These are phyloP conservation scores for Ceratonia siliqua DNA, from an alignment of 306 rosid species.

Conservation along the genomic window DNA sequence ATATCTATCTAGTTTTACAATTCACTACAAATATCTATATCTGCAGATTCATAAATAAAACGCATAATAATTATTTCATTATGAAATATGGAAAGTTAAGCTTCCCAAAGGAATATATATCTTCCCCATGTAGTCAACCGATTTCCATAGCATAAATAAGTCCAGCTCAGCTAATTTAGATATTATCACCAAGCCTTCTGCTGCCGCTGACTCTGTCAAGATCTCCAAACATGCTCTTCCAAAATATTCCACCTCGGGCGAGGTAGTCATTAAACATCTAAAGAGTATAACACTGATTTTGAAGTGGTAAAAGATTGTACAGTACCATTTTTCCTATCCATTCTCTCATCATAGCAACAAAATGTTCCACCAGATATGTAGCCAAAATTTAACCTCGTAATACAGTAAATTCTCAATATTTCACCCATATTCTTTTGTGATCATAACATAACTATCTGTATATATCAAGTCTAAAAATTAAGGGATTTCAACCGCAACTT, in stretches of 20 bases:
- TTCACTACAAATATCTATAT: neutral
- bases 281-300: constrained; percentile 15
- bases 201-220: neutral
- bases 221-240: neutral
- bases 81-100: neutral
- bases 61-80: neutral
- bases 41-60: neutral
- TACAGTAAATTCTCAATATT: constrained; percentile 18
- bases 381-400: constrained; percentile 25
- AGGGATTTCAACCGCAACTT: constrained; percentile 13
- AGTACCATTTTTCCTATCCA: constrained; percentile 7
- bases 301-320: constrained; percentile 13
- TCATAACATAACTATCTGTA: constrained; percentile 22
- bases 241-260: neutral
- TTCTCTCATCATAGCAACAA: constrained; percentile 25
- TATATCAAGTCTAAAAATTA: constrained; percentile 25
- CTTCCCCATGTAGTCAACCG: neutral
- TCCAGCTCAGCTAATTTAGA: neutral
- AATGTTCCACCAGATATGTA: constrained; percentile 6
- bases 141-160: neutral
- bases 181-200: neutral
- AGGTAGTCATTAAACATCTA: constrained; percentile 17
- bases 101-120: neutral
- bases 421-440: constrained; percentile 12
- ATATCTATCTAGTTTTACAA: neutral